Evolutionary conservation across 768 basidiomycete species (phyloP).

Genomic region (Mycena amicta): DNA sequence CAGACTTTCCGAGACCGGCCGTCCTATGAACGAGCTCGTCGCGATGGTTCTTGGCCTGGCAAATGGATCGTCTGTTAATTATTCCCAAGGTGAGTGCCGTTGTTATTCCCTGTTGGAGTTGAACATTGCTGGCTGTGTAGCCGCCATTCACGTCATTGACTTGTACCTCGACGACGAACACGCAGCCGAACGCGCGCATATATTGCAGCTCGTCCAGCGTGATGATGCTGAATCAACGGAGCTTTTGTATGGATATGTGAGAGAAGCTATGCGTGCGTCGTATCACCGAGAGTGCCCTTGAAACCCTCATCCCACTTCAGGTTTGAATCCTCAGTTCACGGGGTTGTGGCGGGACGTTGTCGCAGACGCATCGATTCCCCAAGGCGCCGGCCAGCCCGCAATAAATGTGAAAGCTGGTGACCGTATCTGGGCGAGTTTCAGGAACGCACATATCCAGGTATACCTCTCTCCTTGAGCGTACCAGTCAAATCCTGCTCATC

Average conservation of each 20-base stretch:
- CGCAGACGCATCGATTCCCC: slow-evolving; percentile 27
- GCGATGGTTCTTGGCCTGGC: neutral
- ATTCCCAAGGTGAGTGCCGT: neutral
- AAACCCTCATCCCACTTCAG: slow-evolving; percentile 20
- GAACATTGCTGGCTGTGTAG: no score
- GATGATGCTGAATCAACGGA: slow-evolving; percentile 36
- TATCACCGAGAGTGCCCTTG: no score
- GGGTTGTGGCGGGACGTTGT: slow-evolving; percentile 42
- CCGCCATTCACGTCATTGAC: slow-evolving; percentile 39
- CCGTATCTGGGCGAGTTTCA: slow-evolving; percentile 35
- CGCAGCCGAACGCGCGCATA: slow-evolving; percentile 39
- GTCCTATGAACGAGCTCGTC: neutral
- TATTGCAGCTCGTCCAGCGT: slow-evolving; percentile 37
- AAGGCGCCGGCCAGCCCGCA: slow-evolving; percentile 27
- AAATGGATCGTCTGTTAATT: neutral
- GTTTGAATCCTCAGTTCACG: slow-evolving; percentile 42
- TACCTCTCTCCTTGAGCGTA: neutral
- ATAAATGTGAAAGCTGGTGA: slow-evolving; percentile 36
- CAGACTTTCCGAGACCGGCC: neutral
- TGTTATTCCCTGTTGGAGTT: no score
- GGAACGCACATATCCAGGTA: slow-evolving; percentile 37
- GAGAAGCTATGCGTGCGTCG: slow-evolving; percentile 52
- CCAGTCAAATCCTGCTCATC: slow-evolving; percentile 1
- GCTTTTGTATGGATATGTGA: slow-evolving; percentile 50
- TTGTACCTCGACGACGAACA: slow-evolving; percentile 52